Conservation (phyloP, 2,329 filamentous ascomycete species). For the Diaporthe aspalathi region DNA sequence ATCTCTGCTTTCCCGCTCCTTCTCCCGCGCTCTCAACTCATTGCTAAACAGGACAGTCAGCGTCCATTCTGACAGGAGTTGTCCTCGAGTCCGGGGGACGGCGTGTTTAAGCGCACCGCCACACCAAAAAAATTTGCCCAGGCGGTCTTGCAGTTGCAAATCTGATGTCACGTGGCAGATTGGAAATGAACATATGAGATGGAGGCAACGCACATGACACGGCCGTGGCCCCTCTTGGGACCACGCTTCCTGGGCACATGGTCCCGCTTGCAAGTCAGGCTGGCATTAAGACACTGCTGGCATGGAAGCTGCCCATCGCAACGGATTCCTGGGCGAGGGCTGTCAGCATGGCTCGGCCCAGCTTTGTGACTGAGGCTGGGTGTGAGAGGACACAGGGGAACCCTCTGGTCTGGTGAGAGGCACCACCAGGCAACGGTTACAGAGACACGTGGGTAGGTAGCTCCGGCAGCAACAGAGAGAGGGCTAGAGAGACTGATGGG, state of each 20-base stretch:
- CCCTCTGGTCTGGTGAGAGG: background rate
- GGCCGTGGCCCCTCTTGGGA: constrained; percentile 70
- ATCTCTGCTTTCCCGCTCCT: constrained; percentile 55
- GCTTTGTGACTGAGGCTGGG: constrained; percentile 22
- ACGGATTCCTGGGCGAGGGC: constrained; percentile 51
- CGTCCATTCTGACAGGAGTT: background rate
- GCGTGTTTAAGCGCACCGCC: background rate
- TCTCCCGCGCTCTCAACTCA: constrained; percentile 65
- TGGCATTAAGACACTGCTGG: constrained; percentile 69
- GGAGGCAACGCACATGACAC: constrained; percentile 58
- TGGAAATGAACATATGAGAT: background rate
- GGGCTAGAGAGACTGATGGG: too few species aligned
- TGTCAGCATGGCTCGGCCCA: constrained; percentile 25
- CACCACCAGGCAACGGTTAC: background rate
- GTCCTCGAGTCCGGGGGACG: background rate
- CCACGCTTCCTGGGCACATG: constrained; percentile 73
- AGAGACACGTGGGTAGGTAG: background rate
- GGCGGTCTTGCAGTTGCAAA: background rate
- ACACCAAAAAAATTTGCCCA: background rate
- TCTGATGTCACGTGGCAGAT: background rate
- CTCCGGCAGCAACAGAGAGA: background rate
- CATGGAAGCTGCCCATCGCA: constrained; percentile 63
- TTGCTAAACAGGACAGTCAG: constrained; percentile 49
- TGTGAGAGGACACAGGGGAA: constrained; percentile 37
- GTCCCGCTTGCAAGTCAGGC: constrained; percentile 72